A percentile compares a stretch with the other conserved stretches of the same genome.
Conservation (phyloP, 164 flowering plant species). For the Litsea cubeba region DNA sequence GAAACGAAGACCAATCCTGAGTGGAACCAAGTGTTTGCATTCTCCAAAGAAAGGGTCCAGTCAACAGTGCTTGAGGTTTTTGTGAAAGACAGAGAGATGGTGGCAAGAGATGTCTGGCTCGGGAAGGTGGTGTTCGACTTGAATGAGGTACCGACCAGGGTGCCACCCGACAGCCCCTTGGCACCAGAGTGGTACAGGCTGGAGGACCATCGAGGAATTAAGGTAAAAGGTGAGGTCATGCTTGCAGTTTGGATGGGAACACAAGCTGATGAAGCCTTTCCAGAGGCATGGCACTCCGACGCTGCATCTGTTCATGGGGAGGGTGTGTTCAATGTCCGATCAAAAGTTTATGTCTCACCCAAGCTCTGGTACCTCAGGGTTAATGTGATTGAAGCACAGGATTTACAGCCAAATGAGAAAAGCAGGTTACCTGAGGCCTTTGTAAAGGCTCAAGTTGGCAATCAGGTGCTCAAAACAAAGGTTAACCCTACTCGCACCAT, state of each 20-base stretch:
- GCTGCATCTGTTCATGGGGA: slow-evolving; percentile 18
- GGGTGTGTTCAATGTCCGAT: slow-evolving; percentile 23
- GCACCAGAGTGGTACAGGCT: slow-evolving; percentile 88
- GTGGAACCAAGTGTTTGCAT: slow-evolving; percentile 71
- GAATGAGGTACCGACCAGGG: slow-evolving; percentile 74
- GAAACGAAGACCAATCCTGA: slow-evolving; percentile 69
- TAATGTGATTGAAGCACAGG: slow-evolving; percentile 48
- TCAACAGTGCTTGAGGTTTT: slow-evolving; percentile 54
- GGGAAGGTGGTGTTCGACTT: slow-evolving; percentile 66
- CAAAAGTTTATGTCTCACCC: slow-evolving; percentile 51
- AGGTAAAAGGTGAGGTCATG: slow-evolving; percentile 44
- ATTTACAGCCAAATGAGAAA: slow-evolving; percentile 22
- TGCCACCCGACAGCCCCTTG: slow-evolving; percentile 83
- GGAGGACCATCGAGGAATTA: slow-evolving; percentile 51
- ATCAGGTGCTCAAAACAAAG: slow-evolving; percentile 23
- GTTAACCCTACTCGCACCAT: slow-evolving; percentile 15
- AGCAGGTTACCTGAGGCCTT: slow-evolving; percentile 21
- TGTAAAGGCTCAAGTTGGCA: slow-evolving; percentile 32
- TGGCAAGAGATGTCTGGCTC: slow-evolving; percentile 54
- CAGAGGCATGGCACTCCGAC: slow-evolving; percentile 23
- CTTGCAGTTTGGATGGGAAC: slow-evolving; percentile 59
- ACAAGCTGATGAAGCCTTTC: slow-evolving; percentile 45
- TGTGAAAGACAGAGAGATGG: slow-evolving; percentile 54
- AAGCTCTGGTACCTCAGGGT: slow-evolving; percentile 51
- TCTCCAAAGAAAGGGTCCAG: slow-evolving; percentile 67